Conservation (phyloP, 73 alveolate genomes). For the Tetrahymena borealis region DNA sequence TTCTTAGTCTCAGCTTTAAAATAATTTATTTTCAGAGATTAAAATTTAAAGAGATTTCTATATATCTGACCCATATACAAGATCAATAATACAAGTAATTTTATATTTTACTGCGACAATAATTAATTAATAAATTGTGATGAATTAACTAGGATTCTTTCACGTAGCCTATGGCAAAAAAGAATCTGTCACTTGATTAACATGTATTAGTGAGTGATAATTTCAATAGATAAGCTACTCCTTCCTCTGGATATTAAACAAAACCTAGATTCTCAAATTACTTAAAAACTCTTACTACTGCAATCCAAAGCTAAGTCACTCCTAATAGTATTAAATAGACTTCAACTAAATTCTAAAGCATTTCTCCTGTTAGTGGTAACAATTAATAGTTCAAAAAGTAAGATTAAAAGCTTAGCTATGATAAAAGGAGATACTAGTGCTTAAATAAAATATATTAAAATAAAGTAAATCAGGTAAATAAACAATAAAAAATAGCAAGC, state of each 20-base stretch:
- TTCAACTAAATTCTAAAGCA: background rate
- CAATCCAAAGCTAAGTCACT: background rate
- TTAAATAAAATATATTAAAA: background rate
- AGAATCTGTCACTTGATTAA: background rate
- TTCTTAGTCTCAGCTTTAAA: background rate
- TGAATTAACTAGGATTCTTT: background rate
- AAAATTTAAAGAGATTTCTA: background rate
- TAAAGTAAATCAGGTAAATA: background rate
- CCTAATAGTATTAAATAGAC: background rate
- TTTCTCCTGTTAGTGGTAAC: background rate
- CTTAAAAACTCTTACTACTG: background rate
- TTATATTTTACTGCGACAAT: background rate
- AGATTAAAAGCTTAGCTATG: background rate
- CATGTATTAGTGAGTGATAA: background rate
- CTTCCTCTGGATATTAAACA: background rate
- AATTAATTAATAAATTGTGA: background rate
- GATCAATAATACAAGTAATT: background rate
- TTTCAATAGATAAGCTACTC: background rate
- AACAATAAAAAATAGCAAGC: background rate
- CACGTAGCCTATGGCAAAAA: background rate
- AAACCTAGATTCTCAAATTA: background rate
- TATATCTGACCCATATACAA: background rate
- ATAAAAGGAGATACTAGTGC: background rate
- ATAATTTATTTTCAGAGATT: background rate
- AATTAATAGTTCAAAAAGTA: background rate